These are phyloP conservation scores for Arbutus unedo DNA, from an alignment of 148 eudicot species.

Conservation along the genomic window DNA sequence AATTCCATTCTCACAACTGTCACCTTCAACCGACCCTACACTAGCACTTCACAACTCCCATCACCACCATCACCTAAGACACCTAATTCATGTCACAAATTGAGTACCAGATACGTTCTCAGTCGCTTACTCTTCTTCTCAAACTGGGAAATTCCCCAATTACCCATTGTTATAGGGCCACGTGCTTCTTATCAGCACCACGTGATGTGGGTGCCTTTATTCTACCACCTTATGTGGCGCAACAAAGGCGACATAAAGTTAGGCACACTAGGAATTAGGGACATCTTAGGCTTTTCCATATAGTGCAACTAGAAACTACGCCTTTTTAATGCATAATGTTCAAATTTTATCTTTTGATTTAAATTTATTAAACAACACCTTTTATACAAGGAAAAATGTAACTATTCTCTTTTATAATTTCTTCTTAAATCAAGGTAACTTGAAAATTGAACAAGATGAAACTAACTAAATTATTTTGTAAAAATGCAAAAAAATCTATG, in stretches of 20 bases:
- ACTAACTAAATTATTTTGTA: neutral
- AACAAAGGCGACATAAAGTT: neutral
- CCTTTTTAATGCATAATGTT: neutral
- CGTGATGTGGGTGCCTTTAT: neutral
- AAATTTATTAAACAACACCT: neutral
- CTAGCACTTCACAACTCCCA: neutral
- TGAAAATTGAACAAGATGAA: neutral
- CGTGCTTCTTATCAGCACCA: neutral
- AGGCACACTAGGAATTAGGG: neutral
- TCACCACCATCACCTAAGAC: neutral
- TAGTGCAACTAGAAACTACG: neutral
- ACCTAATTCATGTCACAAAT: neutral
- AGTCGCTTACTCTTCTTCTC: neutral
- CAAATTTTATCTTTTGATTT: neutral
- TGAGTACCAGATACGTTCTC: too few relatives aligned
- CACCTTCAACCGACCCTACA: neutral
- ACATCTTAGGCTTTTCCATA: neutral
- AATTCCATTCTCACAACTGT: neutral
- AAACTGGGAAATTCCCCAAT: neutral
- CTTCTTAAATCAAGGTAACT: conserved; percentile 8
- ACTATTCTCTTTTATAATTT: neutral
- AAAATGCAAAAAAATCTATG: neutral
- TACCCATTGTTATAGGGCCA: neutral
- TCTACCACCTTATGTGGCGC: neutral
- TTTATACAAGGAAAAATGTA: neutral